Evolutionary conservation across 345 rosid genomes (phyloP), one percentile per base, ranked within the genome.

Genomic region (Eucalyptus erythrocorys): DNA sequence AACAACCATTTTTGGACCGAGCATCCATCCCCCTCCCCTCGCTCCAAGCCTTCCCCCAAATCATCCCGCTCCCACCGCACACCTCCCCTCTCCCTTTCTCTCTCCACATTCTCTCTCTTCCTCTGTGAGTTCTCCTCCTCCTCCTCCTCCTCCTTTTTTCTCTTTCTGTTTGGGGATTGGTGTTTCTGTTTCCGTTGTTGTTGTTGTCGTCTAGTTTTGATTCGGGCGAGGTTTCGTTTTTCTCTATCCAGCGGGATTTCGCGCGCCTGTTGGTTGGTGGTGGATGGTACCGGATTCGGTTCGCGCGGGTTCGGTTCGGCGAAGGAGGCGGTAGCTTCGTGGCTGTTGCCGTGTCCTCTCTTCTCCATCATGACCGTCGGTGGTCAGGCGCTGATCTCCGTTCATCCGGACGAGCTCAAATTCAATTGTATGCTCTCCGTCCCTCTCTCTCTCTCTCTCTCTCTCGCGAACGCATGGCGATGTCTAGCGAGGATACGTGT

Each of bases 361-460:
- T 40, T 22, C 47, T 6, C 93, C 88, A 71, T 81, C 79, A 85
- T 86, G 86, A 95, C 94, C 86, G 94, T 90, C 88, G 95, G 92
- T 88, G 95, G 93, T 90, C 94, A 93, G 48, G 95, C 92, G 91
- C 90, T 98, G 89, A 94, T 98, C 95, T 95, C 98, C 53, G 95
- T 98, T 90, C 99, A 96, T 90, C 99, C 99, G 85, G 98, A 95
- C 48, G 99, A 98, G 90, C 97, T 98, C 94, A 96, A 92, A 91
- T 97, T 98, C 91, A 88, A 89, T 32, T 93, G 99, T 98, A 94
- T 57, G 94, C 89, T 87, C 87, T 85, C 85, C 57, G 50, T 88
- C 87, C n/a, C n/a, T n/a, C n/a, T n/a, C 64, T n/a, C 32, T 43
- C 71, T 34, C 84, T 59, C 14, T 40, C 40, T 15, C n/a, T 43